These are phyloP conservation scores for Moesziomyces globuligerus DNA, from an alignment of 1,284 basidiomycete genomes.

Conservation along the genomic window DNA sequence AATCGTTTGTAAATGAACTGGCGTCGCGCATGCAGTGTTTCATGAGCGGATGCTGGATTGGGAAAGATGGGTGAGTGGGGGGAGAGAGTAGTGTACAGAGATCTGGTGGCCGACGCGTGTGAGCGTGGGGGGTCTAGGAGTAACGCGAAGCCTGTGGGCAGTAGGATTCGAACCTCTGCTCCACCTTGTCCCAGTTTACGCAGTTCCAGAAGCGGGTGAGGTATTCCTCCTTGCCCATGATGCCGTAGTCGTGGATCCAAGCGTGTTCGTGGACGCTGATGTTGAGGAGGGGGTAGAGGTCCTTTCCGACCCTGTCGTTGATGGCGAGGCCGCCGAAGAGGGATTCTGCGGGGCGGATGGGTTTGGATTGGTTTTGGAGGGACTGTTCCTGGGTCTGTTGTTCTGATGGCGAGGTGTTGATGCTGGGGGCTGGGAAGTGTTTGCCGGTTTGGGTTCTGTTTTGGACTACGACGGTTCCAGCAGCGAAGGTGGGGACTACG, in stretches of 20 bases:
- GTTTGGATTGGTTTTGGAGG: not conserved
- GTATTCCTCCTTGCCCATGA: slow-evolving; percentile 94
- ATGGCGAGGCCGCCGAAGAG: slow-evolving; percentile 37
- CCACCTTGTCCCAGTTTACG: slow-evolving; percentile 78
- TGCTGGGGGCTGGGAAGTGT: slow-evolving; percentile 48
- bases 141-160: slow-evolving; percentile 37
- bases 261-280: slow-evolving; percentile 89
- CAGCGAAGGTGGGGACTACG: slow-evolving; percentile 84
- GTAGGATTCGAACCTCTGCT: slow-evolving; percentile 48
- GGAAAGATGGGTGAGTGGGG: slow-evolving; percentile 1
- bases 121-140: slow-evolving; percentile 2
- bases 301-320: slow-evolving; percentile 70
- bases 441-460: slow-evolving; percentile 54
- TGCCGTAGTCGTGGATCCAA: slow-evolving; percentile 88
- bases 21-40: slow-evolving; percentile 1
- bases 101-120: not conserved
- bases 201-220: slow-evolving; percentile 87
- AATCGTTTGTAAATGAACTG: not conserved
- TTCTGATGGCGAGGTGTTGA: no score
- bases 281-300: slow-evolving; percentile 82
- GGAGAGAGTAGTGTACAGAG: slow-evolving; percentile 35
- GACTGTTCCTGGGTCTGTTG: no score
- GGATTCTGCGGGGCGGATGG: slow-evolving; percentile 23
- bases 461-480: slow-evolving; percentile 84
- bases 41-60: not conserved